Evolutionary conservation across 768 basidiomycete species (phyloP), one percentile per base, ranked within the genome.

Genomic region (Lactarius quietus): DNA sequence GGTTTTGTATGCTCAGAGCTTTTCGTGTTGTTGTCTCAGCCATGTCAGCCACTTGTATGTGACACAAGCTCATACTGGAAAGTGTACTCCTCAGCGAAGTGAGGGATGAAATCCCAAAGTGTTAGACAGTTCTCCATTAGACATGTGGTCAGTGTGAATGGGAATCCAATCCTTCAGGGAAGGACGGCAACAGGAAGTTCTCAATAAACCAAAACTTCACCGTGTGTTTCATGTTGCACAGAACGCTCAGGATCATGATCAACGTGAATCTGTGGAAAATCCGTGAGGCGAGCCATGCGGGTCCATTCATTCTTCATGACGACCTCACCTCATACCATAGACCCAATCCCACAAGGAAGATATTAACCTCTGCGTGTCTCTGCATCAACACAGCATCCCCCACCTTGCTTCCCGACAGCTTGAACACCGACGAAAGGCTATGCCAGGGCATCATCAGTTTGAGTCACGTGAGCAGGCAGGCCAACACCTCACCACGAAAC

Each of bases 131-230:
- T 51, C 26, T 2, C 10, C 3, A 61, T 17, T 10, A 43, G 62
- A 17, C 10, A n/a, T n/a, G n/a, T n/a, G n/a, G n/a, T n/a, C n/a
- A n/a, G n/a, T 5, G 26, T 8, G 18, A 17, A 38, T 20, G 28
- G 38, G 38, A n/a, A n/a, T n/a, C n/a, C n/a, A 55, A 4, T 9
- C 85, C 70, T 70, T 93, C 94, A 64, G 97, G 77, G 84, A 99
- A 99, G 0, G 95, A 91, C 0, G 96, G 97, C 0, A 96, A 98
- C 17, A 98, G 83, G 84, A 99, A 99, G 78, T 99, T 98, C 74
- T 97, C 92, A 68, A 99, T 98, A 77, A 98, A 98, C 97, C 97
- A 98, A 78, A 98, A 99, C 75, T 99, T 99, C 76, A 99, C 95
- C 33, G 86, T 90, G 72, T 89, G 91, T n/a, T 94, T 87, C 20